Base-by-base conservation (phyloP, 2,329 filamentous ascomycete species). In the Apiospora arundinis region DNA sequence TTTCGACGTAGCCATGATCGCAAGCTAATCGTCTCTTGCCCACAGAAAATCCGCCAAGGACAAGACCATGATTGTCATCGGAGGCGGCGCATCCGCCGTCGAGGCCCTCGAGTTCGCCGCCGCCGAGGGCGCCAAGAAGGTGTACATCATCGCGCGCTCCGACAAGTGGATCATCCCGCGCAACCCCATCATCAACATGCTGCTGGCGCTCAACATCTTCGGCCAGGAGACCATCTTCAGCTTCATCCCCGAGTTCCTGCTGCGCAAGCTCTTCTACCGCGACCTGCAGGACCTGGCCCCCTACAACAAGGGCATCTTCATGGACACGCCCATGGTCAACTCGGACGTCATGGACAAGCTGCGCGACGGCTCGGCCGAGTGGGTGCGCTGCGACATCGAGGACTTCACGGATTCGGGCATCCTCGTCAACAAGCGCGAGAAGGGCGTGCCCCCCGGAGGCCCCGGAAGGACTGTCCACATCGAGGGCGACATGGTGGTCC, bases 161-260 rank as follows among this genome's bases (percentile, higher is more conserved):
- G 93, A 95, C 76, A 96, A 95, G 80, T 95, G 93, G 93, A 93
- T 96, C 73, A 95, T 95, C 69, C 94, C 94, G 0, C 88, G 94
- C 11, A 96, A 97, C 74, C 85, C 93, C 0, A 67, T 96, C 60
- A 86, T 96, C 68, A 91, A 97, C 78, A 85, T 89, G 1, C 84
- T 97, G 1, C 87, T 97, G 1, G 89, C 92, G 2, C 83, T 94
- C 76, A 97, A 97, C 80, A 88, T 96, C 69, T 91, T 95, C 72
- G 94, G 93, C 1, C 90, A 92, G 63, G 92, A 96, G 80, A 96
- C 92, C 0, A 79, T 88, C 0, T 82, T 96, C 23, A 94, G 92
- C 0, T 94, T 91, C 85, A 92, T 97, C 49, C 94, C 94, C 0
- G 94, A 97, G 80, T 85, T 85, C 63, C 82, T 97, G 0, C 87